A percentile compares a stretch with the other conserved stretches of the same genome.
Evolutionary conservation across 305 asterid species (phyloP).

Genomic region (Lippia alba): DNA sequence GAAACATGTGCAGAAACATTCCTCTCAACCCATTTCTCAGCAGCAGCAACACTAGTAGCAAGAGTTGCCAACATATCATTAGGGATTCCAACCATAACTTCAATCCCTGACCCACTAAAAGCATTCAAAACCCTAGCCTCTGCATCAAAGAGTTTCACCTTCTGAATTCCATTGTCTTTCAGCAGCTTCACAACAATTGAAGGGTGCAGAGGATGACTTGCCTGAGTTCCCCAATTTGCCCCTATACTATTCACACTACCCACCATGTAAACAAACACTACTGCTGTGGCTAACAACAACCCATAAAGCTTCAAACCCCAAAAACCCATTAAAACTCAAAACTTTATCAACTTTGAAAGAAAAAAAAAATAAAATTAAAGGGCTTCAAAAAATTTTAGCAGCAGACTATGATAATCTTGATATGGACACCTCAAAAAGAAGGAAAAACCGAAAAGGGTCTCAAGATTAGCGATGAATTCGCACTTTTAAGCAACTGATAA

Average conservation of each 20-base stretch:
- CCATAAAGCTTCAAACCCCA: constrained; percentile 30
- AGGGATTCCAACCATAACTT: constrained; percentile 96
- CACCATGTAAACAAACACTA: constrained; percentile 36
- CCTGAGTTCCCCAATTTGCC: constrained; percentile 91
- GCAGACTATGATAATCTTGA: neutral
- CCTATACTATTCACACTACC: constrained; percentile 62
- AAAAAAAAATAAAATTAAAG: constrained; percentile 1
- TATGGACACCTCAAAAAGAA: neutral
- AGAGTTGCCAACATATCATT: constrained; percentile 75
- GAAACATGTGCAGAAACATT: constrained; percentile 81
- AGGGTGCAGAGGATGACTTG: constrained; percentile 78
- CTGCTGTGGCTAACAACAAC: constrained; percentile 8
- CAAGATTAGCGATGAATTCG: constrained; percentile 8
- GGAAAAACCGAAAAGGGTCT: constrained; percentile 23
- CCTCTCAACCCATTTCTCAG: constrained; percentile 84
- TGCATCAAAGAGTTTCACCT: constrained; percentile 88
- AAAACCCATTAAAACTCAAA: constrained; percentile 29
- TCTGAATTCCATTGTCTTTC: constrained; percentile 76
- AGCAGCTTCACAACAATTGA: constrained; percentile 67
- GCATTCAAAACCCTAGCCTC: constrained; percentile 62
- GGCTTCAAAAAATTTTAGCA: neutral
- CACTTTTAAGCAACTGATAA: constrained; percentile 8
- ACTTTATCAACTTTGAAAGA: neutral
- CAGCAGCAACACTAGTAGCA: constrained; percentile 69
- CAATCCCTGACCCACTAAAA: constrained; percentile 79